These are phyloP conservation scores for Endocalyx cinctus DNA, from an alignment of 2,329 filamentous ascomycete species.

Conservation along the genomic window DNA sequence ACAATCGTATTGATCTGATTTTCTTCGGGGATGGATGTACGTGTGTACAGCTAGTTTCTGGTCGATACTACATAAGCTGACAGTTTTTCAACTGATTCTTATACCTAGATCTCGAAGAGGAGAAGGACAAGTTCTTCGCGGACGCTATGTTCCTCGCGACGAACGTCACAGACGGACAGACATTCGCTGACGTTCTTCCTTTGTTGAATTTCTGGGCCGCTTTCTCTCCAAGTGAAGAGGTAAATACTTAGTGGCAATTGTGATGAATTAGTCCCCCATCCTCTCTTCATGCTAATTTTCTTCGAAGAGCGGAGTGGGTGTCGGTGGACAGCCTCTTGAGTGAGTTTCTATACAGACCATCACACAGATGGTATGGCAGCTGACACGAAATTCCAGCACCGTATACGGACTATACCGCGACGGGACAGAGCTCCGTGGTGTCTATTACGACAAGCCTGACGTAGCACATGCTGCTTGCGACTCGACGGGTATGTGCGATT, in stretches of 20 bases:
- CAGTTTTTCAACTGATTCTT: no score
- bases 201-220: constrained; percentile 28
- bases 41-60: no score
- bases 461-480: constrained; percentile 25
- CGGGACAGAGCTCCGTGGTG: constrained; percentile 27
- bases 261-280: no score
- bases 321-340: constrained; percentile 21
- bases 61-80: no score
- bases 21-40: constrained; percentile 28
- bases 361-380: no score
- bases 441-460: constrained; percentile 27
- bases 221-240: constrained; percentile 23
- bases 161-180: constrained; percentile 25
- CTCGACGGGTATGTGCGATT: constrained; percentile 26
- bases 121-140: constrained; percentile 27
- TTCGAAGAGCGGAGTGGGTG: constrained; percentile 24
- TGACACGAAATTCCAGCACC: constrained; percentile 21
- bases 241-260: no score
- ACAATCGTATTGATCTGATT: constrained; percentile 25
- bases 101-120: constrained; percentile 21
- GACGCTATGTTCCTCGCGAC: constrained; percentile 22
- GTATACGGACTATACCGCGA: constrained; percentile 27
- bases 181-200: constrained; percentile 24
- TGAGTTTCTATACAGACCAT: no score
- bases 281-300: constrained; percentile 5